These are phyloP conservation scores for Takashimella tepidaria DNA, from an alignment of 1,284 basidiomycete species.

Conservation along the genomic window DNA sequence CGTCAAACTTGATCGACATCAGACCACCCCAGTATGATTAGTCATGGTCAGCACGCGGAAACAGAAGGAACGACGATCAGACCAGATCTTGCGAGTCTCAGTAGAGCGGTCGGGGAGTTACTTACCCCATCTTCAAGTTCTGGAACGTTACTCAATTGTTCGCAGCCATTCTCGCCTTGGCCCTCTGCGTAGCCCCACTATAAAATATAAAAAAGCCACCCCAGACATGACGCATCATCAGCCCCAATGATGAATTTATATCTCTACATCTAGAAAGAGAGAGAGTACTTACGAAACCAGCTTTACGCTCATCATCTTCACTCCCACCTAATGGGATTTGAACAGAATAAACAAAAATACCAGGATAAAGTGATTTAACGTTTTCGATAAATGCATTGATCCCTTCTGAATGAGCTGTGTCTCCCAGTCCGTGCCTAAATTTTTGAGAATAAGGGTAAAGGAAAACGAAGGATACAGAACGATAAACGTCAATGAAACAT, in stretches of 20 bases:
- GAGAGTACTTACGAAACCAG: conserved; percentile 63
- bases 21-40: too few species aligned
- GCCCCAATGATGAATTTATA: too few species aligned
- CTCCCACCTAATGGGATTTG: conserved; percentile 63
- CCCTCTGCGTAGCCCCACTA: conserved; percentile 41
- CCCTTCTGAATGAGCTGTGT: conserved; percentile 50
- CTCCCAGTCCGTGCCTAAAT: conserved; percentile 84
- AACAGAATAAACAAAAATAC: conserved; percentile 80
- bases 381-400: conserved; percentile 59
- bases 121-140: conserved; percentile 61
- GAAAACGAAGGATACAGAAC: too few species aligned
- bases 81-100: neutral
- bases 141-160: conserved; percentile 62
- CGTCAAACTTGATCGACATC: conserved; percentile 72
- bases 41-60: too few species aligned
- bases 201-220: neutral
- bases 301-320: conserved; percentile 61
- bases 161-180: conserved; percentile 31
- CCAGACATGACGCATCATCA: too few species aligned
- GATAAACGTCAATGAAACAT: too few species aligned
- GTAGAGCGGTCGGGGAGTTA: conserved; percentile 1
- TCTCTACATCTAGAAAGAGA: neutral
- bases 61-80: too few species aligned
- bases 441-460: too few species aligned
- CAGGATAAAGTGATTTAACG: conserved; percentile 68